Evolutionary conservation across 2,329 filamentous ascomycete species (phyloP).

Genomic region (Penicillium sclerotiorum): DNA sequence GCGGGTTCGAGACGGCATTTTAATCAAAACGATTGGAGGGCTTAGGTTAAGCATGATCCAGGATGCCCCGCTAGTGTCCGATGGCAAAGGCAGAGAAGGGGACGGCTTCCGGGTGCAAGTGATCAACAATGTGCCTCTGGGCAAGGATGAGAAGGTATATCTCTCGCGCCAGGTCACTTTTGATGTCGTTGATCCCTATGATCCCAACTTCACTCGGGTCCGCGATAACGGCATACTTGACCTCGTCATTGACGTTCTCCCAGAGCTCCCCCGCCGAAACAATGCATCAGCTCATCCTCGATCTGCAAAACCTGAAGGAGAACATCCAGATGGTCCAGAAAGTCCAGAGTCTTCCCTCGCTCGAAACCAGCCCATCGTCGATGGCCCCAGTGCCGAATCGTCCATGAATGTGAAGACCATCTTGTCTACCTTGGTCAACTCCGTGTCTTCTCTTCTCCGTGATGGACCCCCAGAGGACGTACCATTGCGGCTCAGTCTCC

Average conservation of each 20-base stretch:
- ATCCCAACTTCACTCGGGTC: constrained; percentile 81
- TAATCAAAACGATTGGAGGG: constrained; percentile 64
- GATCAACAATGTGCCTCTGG: constrained; percentile 78
- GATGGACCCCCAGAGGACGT: constrained; percentile 40
- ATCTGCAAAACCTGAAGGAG: constrained; percentile 28
- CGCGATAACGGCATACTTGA: constrained; percentile 74
- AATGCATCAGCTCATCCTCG: constrained; percentile 35
- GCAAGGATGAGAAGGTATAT: constrained; percentile 84
- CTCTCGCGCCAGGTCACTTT: constrained; percentile 75
- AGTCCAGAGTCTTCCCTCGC: constrained; percentile 15
- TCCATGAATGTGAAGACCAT: constrained; percentile 44
- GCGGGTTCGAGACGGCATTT: constrained; percentile 60
- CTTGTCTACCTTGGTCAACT: constrained; percentile 51
- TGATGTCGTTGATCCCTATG: constrained; percentile 64
- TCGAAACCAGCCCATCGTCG: constrained; percentile 28
- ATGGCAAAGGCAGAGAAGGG: constrained; percentile 13
- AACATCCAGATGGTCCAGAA: constrained; percentile 22
- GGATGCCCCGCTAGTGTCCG: constrained; percentile 41
- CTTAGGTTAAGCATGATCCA: constrained; percentile 56
- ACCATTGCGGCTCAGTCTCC: constrained; percentile 44
- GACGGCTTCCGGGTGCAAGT: constrained; percentile 65
- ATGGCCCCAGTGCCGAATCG: constrained; percentile 32
- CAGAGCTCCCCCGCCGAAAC: constrained; percentile 36
- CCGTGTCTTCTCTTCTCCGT: constrained; percentile 55
- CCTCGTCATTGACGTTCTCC: constrained; percentile 64